Evolutionary conservation across 2,329 filamentous ascomycete species (phyloP).

Genomic region (Hypoxylon sp.): DNA sequence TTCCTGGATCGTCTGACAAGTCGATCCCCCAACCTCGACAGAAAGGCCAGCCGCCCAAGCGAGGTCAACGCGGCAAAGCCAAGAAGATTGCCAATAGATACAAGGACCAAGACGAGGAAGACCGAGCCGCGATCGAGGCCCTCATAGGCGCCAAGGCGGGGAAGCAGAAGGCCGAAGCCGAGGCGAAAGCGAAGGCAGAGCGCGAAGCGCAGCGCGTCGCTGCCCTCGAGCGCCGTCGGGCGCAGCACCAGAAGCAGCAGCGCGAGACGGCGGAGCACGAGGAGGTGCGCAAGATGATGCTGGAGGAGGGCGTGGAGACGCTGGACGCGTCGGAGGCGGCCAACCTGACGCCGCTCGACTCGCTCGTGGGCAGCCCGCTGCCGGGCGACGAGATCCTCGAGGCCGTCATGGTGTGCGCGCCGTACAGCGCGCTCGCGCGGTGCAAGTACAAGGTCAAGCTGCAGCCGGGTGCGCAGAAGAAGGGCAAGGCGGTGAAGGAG

Average conservation of each 20-base stretch:
- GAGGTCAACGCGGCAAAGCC: slow-evolving; percentile 81
- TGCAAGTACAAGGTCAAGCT: slow-evolving; percentile 96
- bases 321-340: slow-evolving; percentile 67
- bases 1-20: slow-evolving; percentile 43
- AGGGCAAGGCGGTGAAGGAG: slow-evolving; percentile 92
- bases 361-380: slow-evolving; percentile 78
- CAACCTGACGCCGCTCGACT: slow-evolving; percentile 66
- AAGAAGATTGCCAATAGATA: slow-evolving; percentile 93
- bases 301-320: slow-evolving; percentile 65
- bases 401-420: slow-evolving; percentile 68
- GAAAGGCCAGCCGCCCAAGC: slow-evolving; percentile 60
- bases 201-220: slow-evolving; percentile 77
- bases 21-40: slow-evolving; percentile 47
- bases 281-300: slow-evolving; percentile 67
- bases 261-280: slow-evolving; percentile 80
- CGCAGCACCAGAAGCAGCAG: slow-evolving; percentile 81
- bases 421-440: slow-evolving; percentile 68
- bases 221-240: slow-evolving; percentile 75
- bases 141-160: slow-evolving; percentile 82
- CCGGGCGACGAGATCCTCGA: slow-evolving; percentile 84
- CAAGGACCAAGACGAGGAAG: slow-evolving; percentile 92
- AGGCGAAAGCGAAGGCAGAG: slow-evolving; percentile 70
- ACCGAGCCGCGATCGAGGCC: slow-evolving; percentile 81
- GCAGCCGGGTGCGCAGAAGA: slow-evolving; percentile 88
- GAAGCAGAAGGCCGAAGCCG: slow-evolving; percentile 72